Conservation (phyloP, 805 yeast genomes). For the Yarrowia sp. region DNA sequence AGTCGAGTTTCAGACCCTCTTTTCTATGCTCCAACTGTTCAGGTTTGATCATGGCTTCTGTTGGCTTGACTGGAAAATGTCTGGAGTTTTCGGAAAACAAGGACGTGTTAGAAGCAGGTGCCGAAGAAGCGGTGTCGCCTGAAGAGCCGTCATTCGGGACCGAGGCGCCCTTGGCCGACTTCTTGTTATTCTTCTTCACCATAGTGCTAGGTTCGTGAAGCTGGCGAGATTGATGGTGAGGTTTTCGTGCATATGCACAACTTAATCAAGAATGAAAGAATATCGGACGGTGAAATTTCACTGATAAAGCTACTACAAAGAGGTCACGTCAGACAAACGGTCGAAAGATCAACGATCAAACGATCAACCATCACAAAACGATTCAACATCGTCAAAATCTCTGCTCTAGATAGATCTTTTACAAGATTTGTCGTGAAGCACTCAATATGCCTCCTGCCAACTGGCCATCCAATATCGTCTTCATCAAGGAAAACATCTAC, state of each 20-base stretch:
- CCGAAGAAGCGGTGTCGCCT: not conserved
- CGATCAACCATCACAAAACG: too few relatives aligned
- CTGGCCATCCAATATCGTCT: constrained; percentile 42
- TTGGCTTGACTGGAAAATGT: not conserved
- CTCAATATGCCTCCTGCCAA: constrained; percentile 40
- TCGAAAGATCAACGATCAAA: too few relatives aligned
- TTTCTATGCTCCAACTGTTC: constrained; percentile 21
- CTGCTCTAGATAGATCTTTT: too few relatives aligned
- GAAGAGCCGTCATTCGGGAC: not conserved
- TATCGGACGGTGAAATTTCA: not conserved
- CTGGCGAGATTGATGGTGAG: constrained; percentile 21
- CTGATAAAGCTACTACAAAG: not conserved
- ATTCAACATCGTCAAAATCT: not conserved
- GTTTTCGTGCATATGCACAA: constrained; percentile 38
- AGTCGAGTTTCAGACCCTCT: constrained; percentile 27
- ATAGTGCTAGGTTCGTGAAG: constrained; percentile 15
- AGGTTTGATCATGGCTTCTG: constrained; percentile 13
- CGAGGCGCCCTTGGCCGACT: not conserved
- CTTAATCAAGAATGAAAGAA: constrained; percentile 23
- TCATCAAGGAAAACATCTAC: constrained; percentile 40
- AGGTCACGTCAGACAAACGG: too few relatives aligned
- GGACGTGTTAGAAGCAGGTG: not conserved
- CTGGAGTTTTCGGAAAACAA: not conserved
- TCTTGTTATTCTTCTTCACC: constrained; percentile 20
- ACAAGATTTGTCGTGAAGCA: not conserved